These are phyloP conservation scores for Gossypium bickii DNA, from an alignment of 345 rosid species.

Conservation along the genomic window DNA sequence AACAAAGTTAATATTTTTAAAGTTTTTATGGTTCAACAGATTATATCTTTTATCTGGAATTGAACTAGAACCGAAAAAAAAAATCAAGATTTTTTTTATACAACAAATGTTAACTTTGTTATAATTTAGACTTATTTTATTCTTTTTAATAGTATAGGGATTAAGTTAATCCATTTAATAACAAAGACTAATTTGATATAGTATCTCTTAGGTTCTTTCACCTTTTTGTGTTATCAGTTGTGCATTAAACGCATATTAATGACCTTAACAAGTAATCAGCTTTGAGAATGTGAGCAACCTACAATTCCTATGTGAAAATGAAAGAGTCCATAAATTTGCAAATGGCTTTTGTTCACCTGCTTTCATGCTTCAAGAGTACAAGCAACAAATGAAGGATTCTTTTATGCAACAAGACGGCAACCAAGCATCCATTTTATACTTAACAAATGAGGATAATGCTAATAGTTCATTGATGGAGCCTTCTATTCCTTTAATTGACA, in stretches of 20 bases:
- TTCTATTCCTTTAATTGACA: constrained; percentile 25
- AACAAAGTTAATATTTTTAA: no score
- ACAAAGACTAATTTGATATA: no score
- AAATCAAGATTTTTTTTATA: no score
- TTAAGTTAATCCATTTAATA: no score
- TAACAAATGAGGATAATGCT: constrained; percentile 18
- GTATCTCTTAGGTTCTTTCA: no score
- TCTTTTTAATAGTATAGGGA: no score
- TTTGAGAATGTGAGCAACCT: constrained; percentile 62
- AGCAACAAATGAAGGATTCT: constrained; percentile 33
- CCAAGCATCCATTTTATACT: constrained; percentile 22
- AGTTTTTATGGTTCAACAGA: no score
- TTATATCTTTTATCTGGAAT: no score
- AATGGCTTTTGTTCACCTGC: constrained; percentile 71
- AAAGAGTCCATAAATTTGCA: constrained; percentile 70
- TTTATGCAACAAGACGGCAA: constrained; percentile 24
- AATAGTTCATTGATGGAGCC: constrained; percentile 24
- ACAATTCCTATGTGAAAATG: constrained; percentile 71
- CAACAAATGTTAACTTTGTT: no score
- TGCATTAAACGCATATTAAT: constrained; percentile 12
- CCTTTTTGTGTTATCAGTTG: constrained; percentile 10
- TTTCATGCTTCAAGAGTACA: constrained; percentile 55
- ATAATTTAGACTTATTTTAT: no score
- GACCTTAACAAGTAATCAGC: constrained; percentile 53
- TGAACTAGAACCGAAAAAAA: no score